A percentile compares a stretch with the other conserved stretches of the same genome.
phyloP scores from a whole-genome alignment of 441 rosid species.

The Corymbia calophylla region DNA sequence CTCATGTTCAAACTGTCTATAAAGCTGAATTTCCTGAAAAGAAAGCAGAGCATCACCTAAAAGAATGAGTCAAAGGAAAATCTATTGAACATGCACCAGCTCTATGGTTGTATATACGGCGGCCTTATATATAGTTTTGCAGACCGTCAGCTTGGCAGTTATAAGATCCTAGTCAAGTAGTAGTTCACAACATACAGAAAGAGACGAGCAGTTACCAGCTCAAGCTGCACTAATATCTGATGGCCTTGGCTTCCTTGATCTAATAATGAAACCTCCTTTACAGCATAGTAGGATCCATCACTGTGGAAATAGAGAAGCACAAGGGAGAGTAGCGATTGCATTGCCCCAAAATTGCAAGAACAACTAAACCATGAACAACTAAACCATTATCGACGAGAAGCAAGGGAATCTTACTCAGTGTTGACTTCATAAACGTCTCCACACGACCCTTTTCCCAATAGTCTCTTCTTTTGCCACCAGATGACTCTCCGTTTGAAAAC shows the following conservation, averaged over 20 bases:
- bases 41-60: not conserved
- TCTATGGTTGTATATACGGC: no score
- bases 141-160: not conserved
- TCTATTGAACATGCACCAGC: no score
- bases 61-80: not conserved
- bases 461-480: no score
- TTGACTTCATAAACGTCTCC: no score
- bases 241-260: not conserved
- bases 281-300: not conserved
- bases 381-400: no score
- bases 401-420: no score
- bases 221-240: not conserved
- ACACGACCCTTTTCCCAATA: no score
- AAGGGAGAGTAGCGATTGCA: no score
- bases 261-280: constrained; percentile 4
- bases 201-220: not conserved
- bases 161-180: not conserved
- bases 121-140: not conserved
- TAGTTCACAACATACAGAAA: not conserved
- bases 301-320: not conserved
- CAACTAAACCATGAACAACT: no score
- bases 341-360: no score
- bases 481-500: no score
- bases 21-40: constrained; percentile 1
- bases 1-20: not conserved